Percentiles rank a stretch among this genome's conserved stretches.
phyloP scores from a whole-genome alignment of 305 asterid genomes.

The Ilex paraguariensis region DNA sequence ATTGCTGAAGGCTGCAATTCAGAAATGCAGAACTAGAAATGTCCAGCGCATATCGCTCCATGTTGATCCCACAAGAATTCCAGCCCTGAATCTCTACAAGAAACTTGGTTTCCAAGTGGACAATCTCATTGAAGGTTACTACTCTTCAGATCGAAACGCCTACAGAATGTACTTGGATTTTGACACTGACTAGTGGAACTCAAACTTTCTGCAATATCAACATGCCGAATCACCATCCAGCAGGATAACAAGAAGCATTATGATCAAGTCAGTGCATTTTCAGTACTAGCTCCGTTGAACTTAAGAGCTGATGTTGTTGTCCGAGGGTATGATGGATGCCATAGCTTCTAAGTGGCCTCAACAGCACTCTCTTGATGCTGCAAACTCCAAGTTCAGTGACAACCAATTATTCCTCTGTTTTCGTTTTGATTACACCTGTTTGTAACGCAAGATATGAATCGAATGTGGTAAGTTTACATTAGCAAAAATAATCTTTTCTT shows the following conservation, averaged over 20 bases:
- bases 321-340: no score
- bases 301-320: background rate
- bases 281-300: background rate
- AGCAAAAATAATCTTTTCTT: no score
- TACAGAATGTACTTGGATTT: conserved; percentile 81
- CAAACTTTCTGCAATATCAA: no score
- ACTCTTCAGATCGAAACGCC: conserved; percentile 71
- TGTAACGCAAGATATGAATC: no score
- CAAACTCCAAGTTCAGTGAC: no score
- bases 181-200: conserved; percentile 22
- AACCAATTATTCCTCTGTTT: no score
- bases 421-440: no score
- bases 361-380: no score
- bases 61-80: conserved; percentile 69
- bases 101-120: conserved; percentile 76
- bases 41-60: conserved; percentile 71
- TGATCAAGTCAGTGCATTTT: background rate
- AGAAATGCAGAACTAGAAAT: conserved; percentile 65
- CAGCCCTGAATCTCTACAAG: conserved; percentile 74
- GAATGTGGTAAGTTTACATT: no score
- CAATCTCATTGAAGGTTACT: conserved; percentile 56
- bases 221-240: background rate
- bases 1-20: conserved; percentile 63
- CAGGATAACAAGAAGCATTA: background rate
- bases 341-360: no score